Evolutionary conservation across 176 grass and related monocot genomes (phyloP).

Genomic region (Ensete glaucum): DNA sequence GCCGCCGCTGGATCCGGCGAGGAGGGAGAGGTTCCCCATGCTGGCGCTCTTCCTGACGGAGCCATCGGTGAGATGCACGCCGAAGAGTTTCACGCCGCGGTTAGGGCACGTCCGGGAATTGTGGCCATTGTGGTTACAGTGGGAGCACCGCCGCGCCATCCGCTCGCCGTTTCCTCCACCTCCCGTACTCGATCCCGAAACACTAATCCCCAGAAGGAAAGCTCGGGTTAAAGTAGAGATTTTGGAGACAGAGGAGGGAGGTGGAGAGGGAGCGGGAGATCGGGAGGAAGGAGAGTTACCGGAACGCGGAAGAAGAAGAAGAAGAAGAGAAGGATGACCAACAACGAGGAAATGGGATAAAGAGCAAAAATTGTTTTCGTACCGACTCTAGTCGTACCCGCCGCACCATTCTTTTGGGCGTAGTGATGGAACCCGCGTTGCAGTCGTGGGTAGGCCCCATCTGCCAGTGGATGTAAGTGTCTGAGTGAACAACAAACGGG

Average conservation of each 20-base stretch:
- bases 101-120: slow-evolving; percentile 95
- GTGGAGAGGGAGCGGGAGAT: background rate
- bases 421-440: too few relatives aligned
- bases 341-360: background rate
- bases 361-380: background rate
- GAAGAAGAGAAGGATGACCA: background rate
- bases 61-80: slow-evolving; percentile 81
- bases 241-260: background rate
- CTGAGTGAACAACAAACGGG: too few relatives aligned
- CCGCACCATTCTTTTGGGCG: too few relatives aligned
- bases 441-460: too few relatives aligned
- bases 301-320: background rate
- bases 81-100: slow-evolving; percentile 88
- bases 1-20: slow-evolving; percentile 64
- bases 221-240: background rate
- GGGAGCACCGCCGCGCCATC: slow-evolving; percentile 95
- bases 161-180: background rate
- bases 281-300: background rate
- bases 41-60: slow-evolving; percentile 93
- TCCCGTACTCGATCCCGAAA: background rate
- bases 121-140: slow-evolving; percentile 95
- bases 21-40: slow-evolving; percentile 89
- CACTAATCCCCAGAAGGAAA: background rate
- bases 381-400: too few relatives aligned
- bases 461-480: too few relatives aligned